A percentile compares a stretch with the other conserved stretches of the same genome.
Evolutionary conservation across 179 eudicot genomes (phyloP).

Genomic region (Vitellaria paradoxa): DNA sequence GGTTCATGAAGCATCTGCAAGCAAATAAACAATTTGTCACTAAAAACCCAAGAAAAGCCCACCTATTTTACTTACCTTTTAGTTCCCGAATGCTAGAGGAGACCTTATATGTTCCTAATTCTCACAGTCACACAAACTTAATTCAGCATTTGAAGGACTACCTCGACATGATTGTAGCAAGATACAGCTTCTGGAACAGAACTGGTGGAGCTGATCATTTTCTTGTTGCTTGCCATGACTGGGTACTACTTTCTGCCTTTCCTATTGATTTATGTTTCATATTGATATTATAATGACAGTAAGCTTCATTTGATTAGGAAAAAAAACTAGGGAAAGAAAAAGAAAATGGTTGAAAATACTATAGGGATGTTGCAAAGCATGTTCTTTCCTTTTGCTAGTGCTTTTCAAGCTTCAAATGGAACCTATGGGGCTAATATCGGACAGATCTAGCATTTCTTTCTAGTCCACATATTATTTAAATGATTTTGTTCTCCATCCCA

Average conservation of each 20-base stretch:
- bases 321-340: background rate
- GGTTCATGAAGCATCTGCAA: constrained; percentile 48
- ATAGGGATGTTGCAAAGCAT: background rate
- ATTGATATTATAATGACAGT: background rate
- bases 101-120: constrained; percentile 33
- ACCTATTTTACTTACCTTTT: constrained; percentile 48
- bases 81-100: constrained; percentile 37
- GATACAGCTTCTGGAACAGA: constrained; percentile 46
- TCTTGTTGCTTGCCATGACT: constrained; percentile 55
- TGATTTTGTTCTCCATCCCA: constrained; percentile 2
- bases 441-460: background rate
- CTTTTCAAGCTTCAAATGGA: too few species aligned
- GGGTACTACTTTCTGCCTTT: constrained; percentile 31
- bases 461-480: background rate
- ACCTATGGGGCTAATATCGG: too few species aligned
- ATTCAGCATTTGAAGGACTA: constrained; percentile 30
- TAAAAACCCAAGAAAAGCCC: constrained; percentile 31
- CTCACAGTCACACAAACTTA: constrained; percentile 35
- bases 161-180: constrained; percentile 30
- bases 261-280: background rate
- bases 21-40: constrained; percentile 36
- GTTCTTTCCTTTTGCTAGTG: background rate
- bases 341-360: background rate
- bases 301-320: background rate
- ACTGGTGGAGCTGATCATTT: constrained; percentile 51